Conservation (phyloP, 208 protist genomes). For the Trypanosoma avium region DNA sequence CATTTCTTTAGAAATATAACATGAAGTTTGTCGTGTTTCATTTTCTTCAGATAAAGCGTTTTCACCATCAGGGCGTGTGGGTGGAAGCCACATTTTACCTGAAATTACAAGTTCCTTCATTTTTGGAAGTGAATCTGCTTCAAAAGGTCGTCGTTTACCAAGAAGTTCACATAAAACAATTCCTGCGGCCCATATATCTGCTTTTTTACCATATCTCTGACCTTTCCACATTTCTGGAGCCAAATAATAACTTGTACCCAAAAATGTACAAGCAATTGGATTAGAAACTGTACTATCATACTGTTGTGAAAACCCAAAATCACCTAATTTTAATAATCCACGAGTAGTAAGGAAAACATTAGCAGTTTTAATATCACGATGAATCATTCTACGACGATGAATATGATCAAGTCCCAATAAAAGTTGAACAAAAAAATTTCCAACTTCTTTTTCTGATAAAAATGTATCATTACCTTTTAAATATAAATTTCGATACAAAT, state of each 20-base stretch:
- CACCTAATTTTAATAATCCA: slow-evolving; percentile 90
- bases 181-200: slow-evolving; percentile 85
- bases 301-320: slow-evolving; percentile 93
- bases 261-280: slow-evolving; percentile 80
- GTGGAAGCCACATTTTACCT: slow-evolving; percentile 48
- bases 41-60: not conserved
- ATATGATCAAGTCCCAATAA: slow-evolving; percentile 85
- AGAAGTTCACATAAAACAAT: slow-evolving; percentile 87
- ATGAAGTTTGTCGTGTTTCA: not conserved
- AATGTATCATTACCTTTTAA: slow-evolving; percentile 26
- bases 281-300: slow-evolving; percentile 87
- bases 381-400: slow-evolving; percentile 89
- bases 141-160: slow-evolving; percentile 71
- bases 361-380: slow-evolving; percentile 90
- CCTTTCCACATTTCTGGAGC: slow-evolving; percentile 89
- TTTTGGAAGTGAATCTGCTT: slow-evolving; percentile 55
- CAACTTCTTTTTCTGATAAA: slow-evolving; percentile 70
- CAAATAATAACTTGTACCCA: slow-evolving; percentile 93
- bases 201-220: slow-evolving; percentile 85
- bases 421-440: slow-evolving; percentile 80
- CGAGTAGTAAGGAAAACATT: slow-evolving; percentile 87
- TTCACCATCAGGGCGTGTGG: slow-evolving; percentile 27
- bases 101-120: slow-evolving; percentile 59
- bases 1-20: slow-evolving; percentile 69
- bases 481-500: slow-evolving; percentile 76